These are phyloP conservation scores for Aureobasidium vineae DNA, from an alignment of 2,329 filamentous ascomycete species.

Conservation along the genomic window DNA sequence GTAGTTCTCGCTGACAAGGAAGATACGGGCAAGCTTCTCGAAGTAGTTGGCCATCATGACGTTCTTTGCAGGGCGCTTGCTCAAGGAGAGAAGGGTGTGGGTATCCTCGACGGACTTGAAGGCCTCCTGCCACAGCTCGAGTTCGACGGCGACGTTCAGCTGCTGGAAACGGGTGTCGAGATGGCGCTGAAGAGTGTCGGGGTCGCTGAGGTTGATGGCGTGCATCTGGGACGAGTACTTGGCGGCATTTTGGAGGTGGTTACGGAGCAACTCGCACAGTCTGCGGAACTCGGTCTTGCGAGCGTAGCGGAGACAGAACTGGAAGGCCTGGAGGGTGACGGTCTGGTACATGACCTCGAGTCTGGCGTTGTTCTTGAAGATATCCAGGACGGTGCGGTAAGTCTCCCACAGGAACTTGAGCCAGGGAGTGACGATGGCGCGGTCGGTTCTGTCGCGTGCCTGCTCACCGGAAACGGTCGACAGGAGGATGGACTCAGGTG, in stretches of 20 bases:
- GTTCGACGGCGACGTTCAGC: conserved; percentile 94
- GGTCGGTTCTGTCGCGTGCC: conserved; percentile 93
- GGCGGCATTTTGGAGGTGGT: conserved; percentile 97
- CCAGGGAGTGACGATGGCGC: conserved; percentile 98
- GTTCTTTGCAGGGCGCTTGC: conserved; percentile 97
- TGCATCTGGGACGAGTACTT: conserved; percentile 99
- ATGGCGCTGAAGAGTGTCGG: conserved; percentile 95
- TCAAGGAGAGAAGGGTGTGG: conserved; percentile 92
- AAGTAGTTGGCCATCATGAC: conserved; percentile 99
- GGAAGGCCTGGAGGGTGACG: conserved; percentile 96
- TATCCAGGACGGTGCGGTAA: conserved; percentile 96
- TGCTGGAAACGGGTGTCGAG: conserved; percentile 98
- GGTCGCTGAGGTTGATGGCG: conserved; percentile 97
- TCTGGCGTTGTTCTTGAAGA: conserved; percentile 97
- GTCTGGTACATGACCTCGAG: conserved; percentile 98
- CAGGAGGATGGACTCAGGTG: conserved; percentile 94
- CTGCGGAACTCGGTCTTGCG: conserved; percentile 99
- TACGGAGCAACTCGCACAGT: conserved; percentile 95
- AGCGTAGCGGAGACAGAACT: conserved; percentile 97
- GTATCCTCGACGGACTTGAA: conserved; percentile 99
- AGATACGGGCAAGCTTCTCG: conserved; percentile 97
- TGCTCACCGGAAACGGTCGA: conserved; percentile 98
- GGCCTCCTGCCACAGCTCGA: conserved; percentile 98
- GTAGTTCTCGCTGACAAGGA: conserved; percentile 98
- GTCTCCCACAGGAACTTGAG: conserved; percentile 99